These are phyloP conservation scores for Solanum aculeatissimum DNA, from an alignment of 305 asterid genomes.

Conservation along the genomic window DNA sequence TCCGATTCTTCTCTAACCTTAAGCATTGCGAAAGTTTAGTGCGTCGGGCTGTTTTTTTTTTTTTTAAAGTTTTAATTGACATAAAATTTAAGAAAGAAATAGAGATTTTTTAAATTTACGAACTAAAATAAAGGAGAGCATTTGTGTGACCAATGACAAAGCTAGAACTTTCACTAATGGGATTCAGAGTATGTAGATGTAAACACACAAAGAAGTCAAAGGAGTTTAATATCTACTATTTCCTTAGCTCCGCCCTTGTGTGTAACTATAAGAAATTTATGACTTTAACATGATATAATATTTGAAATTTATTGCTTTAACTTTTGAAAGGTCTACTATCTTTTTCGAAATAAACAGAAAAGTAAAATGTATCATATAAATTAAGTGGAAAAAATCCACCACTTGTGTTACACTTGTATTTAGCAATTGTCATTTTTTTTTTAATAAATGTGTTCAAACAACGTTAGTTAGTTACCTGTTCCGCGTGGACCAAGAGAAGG, in stretches of 20 bases:
- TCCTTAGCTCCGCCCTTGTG: neutral
- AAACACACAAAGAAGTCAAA: neutral
- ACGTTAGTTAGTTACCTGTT: slow-evolving; percentile 12
- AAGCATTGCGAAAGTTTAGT: neutral
- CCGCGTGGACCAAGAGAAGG: slow-evolving; percentile 58
- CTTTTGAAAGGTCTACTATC: neutral
- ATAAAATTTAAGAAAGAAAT: neutral
- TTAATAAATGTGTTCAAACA: neutral
- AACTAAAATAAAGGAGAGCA: too few relatives aligned
- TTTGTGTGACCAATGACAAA: neutral
- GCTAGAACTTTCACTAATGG: neutral
- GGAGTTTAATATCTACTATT: neutral
- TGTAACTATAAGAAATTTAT: neutral
- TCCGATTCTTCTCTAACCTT: accelerated
- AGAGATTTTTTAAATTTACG: neutral
- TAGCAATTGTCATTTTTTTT: neutral
- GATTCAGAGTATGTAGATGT: neutral
- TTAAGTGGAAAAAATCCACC: neutral
- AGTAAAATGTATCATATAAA: neutral
- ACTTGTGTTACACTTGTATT: neutral
- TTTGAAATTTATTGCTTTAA: too few relatives aligned
- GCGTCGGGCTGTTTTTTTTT: neutral
- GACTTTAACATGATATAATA: neutral
- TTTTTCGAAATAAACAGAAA: neutral
- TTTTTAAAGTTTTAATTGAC: neutral